A percentile compares a stretch with the other conserved stretches of the same genome.
phyloP scores from a whole-genome alignment of 2,329 filamentous ascomycete species.

The Fusarium nurragi region DNA sequence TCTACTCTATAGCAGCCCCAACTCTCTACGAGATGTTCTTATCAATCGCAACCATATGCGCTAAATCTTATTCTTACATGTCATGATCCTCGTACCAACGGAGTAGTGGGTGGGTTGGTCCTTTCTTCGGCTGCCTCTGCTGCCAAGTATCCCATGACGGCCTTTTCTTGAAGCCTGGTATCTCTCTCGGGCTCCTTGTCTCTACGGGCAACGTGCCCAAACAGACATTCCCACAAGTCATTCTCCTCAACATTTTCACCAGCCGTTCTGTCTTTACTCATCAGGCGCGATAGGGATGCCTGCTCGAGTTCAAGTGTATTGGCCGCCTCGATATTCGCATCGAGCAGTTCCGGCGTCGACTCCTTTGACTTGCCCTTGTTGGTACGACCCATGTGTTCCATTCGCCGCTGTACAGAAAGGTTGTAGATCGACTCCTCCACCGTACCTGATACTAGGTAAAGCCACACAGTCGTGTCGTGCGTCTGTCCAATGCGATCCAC shows the following conservation, averaged over 20 bases:
- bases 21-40: not conserved
- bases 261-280: conserved; percentile 73
- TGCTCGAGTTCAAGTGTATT: conserved; percentile 86
- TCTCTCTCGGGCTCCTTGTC: conserved; percentile 40
- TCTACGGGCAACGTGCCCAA: conserved; percentile 65
- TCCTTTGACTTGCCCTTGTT: conserved; percentile 54
- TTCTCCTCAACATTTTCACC: conserved; percentile 82
- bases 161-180: conserved; percentile 46
- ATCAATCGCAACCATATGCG: not conserved
- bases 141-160: conserved; percentile 55
- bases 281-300: conserved; percentile 73
- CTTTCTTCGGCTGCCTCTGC: conserved; percentile 57
- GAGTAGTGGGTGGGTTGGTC: conserved; percentile 13
- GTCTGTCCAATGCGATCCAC: conserved; percentile 95
- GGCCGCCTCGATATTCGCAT: conserved; percentile 77
- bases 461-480: conserved; percentile 90
- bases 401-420: conserved; percentile 79
- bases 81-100: not conserved
- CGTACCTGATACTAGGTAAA: conserved; percentile 90
- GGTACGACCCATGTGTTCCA: conserved; percentile 74
- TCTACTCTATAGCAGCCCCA: not conserved
- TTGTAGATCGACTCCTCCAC: conserved; percentile 94
- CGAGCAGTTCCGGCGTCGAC: conserved; percentile 58
- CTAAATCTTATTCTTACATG: not conserved
- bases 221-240: conserved; percentile 90